Percentiles rank a stretch among this genome's conserved stretches.
Evolutionary conservation across 2,329 filamentous ascomycete species (phyloP).

Genomic region (Fusarium circinatum): DNA sequence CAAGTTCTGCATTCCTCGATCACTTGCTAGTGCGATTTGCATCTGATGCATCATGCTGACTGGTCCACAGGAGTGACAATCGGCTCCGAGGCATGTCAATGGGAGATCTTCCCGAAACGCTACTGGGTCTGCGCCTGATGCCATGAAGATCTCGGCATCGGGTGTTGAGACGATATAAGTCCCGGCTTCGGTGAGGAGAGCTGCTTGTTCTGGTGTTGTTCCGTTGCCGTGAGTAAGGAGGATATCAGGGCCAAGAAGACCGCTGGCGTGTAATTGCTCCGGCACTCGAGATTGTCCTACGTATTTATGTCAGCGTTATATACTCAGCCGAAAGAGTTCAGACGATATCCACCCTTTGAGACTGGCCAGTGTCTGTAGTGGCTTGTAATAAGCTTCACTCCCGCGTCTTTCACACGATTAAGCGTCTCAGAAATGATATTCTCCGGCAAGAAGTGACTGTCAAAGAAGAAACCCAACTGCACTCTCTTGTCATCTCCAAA

Average conservation of each 20-base stretch:
- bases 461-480: background rate
- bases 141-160: conserved; percentile 10
- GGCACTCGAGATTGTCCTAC: background rate
- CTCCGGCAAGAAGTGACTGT: background rate
- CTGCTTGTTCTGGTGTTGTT: conserved; percentile 8
- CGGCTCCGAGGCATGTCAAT: background rate
- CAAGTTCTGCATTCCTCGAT: background rate
- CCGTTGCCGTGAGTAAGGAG: conserved; percentile 11
- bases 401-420: background rate
- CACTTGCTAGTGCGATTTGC: background rate
- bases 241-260: background rate
- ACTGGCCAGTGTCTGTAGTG: conserved; percentile 16
- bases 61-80: conserved; percentile 9
- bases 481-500: conserved; percentile 7
- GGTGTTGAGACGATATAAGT: conserved; percentile 8
- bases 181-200: background rate
- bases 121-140: conserved; percentile 4
- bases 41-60: conserved; percentile 16
- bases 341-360: background rate
- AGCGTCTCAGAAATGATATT: background rate
- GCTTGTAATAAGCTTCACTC: background rate
- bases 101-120: conserved; percentile 1
- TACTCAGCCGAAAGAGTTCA: rapidly evolving
- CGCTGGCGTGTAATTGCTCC: background rate
- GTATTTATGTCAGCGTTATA: rapidly evolving